Conservation (phyloP, 2,329 filamentous ascomycete species). For the Colletotrichum sojae region DNA sequence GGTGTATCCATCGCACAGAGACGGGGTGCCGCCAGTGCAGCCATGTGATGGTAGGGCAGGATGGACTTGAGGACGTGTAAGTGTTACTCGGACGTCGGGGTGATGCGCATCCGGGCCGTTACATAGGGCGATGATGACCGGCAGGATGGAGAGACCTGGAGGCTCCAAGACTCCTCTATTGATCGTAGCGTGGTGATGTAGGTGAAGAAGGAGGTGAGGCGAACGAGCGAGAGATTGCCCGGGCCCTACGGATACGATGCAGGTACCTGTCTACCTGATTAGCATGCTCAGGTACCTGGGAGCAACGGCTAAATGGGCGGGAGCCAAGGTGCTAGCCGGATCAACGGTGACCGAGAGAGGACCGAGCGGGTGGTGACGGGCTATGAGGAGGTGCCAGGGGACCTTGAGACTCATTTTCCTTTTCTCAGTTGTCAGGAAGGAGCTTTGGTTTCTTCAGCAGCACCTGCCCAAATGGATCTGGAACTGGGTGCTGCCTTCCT, state of each 20-base stretch:
- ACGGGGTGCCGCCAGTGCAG: conserved; percentile 17
- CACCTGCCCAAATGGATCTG: background rate
- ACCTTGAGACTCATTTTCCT: background rate
- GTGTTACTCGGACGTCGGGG: background rate
- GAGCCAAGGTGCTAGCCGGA: conserved; percentile 7
- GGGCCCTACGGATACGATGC: background rate
- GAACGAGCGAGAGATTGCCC: background rate
- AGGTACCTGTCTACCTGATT: too few relatives aligned
- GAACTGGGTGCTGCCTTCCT: too few relatives aligned
- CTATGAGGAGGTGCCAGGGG: background rate
- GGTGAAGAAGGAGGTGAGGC: background rate
- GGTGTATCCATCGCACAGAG: background rate
- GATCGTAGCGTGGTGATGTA: too few relatives aligned
- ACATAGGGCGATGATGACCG: background rate
- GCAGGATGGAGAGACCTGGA: background rate
- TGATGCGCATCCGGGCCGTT: background rate
- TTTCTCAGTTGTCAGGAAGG: background rate
- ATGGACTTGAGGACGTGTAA: too few relatives aligned
- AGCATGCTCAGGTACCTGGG: too few relatives aligned
- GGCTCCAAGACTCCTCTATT: too few relatives aligned
- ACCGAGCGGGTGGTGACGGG: conserved; percentile 22
- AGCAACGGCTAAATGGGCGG: conserved; percentile 4
- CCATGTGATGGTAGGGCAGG: background rate
- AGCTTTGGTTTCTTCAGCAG: background rate
- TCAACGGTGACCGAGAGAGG: conserved; percentile 32